These are phyloP conservation scores for Apiospora pterosperma DNA, from an alignment of 2,329 filamentous ascomycete genomes.

Conservation along the genomic window DNA sequence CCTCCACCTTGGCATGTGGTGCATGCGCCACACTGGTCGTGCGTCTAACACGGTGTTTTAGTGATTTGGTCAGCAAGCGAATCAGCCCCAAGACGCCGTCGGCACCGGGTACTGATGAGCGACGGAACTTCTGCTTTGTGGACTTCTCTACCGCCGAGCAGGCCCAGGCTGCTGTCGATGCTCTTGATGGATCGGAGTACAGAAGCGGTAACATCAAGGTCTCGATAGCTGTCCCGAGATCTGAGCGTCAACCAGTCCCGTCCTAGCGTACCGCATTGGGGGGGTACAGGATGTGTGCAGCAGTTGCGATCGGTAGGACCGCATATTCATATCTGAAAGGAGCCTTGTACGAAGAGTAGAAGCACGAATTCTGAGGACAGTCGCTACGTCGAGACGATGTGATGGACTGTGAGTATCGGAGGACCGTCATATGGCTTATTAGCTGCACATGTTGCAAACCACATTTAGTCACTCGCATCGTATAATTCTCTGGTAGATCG, in stretches of 20 bases:
- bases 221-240: slow-evolving; percentile 14
- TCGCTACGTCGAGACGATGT: background rate
- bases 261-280: background rate
- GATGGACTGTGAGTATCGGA: background rate
- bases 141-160: slow-evolving; percentile 55
- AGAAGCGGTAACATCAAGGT: slow-evolving; percentile 21
- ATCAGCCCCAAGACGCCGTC: slow-evolving; percentile 56
- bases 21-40: background rate
- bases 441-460: background rate
- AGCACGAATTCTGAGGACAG: background rate
- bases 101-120: slow-evolving; percentile 32
- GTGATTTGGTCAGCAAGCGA: slow-evolving; percentile 40
- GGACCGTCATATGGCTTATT: background rate
- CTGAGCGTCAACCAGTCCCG: background rate
- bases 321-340: background rate
- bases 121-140: slow-evolving; percentile 65
- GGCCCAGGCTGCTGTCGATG: slow-evolving; percentile 46
- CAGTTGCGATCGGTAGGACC: background rate
- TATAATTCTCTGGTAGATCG: background rate
- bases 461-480: background rate
- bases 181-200: slow-evolving; percentile 32
- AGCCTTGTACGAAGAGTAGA: background rate
- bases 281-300: background rate
- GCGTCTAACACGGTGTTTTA: slow-evolving; percentile 9
- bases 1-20: background rate